These are phyloP conservation scores for Steccherinum ochraceum DNA, from an alignment of 768 basidiomycete species.

Conservation along the genomic window DNA sequence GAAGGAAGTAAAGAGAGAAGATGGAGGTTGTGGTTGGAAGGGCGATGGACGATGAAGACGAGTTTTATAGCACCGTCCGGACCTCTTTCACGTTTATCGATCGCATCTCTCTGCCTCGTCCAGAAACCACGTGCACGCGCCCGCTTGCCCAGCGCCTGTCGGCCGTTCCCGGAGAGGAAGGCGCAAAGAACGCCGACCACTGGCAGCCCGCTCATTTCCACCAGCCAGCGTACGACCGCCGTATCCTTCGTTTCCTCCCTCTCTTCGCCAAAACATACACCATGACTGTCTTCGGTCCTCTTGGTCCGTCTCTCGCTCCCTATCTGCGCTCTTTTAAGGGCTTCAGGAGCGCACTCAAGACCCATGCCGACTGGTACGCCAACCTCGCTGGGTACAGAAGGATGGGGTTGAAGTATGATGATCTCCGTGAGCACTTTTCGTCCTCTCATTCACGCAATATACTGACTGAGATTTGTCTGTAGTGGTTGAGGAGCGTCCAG, in stretches of 20 bases:
- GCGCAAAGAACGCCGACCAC: neutral
- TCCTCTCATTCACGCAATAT: conserved; percentile 5
- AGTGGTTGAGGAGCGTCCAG: conserved; percentile 74
- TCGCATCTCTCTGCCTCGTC: conserved; percentile 16
- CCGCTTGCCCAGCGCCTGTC: no score
- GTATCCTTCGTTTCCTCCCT: neutral
- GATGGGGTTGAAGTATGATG: conserved; percentile 90
- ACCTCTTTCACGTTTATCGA: conserved; percentile 12
- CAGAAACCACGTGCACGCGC: neutral
- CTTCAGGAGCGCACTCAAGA: conserved; percentile 63
- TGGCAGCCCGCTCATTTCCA: neutral
- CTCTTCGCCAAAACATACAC: conserved; percentile 13
- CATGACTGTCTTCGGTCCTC: conserved; percentile 49
- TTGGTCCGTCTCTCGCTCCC: conserved; percentile 73
- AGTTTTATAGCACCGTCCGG: conserved; percentile 10
- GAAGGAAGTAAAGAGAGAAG: conserved; percentile 11
- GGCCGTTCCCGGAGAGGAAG: neutral
- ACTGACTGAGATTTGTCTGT: conserved; percentile 4
- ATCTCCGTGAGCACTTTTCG: conserved; percentile 64
- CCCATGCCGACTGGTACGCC: conserved; percentile 80
- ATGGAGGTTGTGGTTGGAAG: conserved; percentile 21
- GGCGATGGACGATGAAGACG: conserved; percentile 2
- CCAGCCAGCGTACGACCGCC: neutral
- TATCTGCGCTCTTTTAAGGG: conserved; percentile 63
- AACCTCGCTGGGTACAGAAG: conserved; percentile 76